A percentile compares a stretch with the other conserved stretches of the same genome.
phyloP scores from a whole-genome alignment of 2,329 filamentous ascomycete genomes.

The Nigrospora osmanthi region DNA sequence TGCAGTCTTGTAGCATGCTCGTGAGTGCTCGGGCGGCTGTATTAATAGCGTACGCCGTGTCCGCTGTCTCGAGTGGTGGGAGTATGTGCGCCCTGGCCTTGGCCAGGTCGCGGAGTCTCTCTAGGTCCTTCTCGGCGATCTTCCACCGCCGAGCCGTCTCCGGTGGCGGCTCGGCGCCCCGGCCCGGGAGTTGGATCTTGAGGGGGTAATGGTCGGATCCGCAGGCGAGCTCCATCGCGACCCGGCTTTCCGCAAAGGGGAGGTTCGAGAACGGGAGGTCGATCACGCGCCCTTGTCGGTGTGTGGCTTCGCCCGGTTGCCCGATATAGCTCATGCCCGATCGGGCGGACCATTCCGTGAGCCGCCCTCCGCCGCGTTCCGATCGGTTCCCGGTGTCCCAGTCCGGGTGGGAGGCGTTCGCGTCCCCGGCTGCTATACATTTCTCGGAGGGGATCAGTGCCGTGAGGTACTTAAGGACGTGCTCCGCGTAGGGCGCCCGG shows the following conservation, averaged over 20 bases:
- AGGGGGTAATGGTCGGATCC: neutral
- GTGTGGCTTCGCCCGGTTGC: neutral
- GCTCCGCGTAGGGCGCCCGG: neutral
- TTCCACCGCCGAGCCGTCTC: neutral
- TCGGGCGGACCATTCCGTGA: neutral
- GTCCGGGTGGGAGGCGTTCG: neutral
- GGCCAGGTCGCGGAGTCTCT: neutral
- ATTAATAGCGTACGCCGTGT: neutral
- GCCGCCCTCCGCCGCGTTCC: neutral
- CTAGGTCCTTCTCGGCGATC: neutral
- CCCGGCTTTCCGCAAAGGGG: too few species aligned
- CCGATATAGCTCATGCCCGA: neutral
- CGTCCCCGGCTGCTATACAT: neutral
- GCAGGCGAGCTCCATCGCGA: neutral
- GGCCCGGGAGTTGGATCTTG: neutral
- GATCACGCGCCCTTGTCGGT: neutral
- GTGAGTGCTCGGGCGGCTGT: neutral
- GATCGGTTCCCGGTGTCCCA: neutral
- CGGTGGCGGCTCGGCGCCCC: neutral
- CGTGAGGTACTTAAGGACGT: neutral
- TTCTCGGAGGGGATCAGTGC: neutral
- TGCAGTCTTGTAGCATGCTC: neutral
- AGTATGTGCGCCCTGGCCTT: neutral
- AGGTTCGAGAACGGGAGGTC: too few species aligned
- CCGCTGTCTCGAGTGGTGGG: neutral